These are phyloP conservation scores for Colletotrichum sansevieriae DNA, from an alignment of 2,329 filamentous ascomycete genomes.

Conservation along the genomic window DNA sequence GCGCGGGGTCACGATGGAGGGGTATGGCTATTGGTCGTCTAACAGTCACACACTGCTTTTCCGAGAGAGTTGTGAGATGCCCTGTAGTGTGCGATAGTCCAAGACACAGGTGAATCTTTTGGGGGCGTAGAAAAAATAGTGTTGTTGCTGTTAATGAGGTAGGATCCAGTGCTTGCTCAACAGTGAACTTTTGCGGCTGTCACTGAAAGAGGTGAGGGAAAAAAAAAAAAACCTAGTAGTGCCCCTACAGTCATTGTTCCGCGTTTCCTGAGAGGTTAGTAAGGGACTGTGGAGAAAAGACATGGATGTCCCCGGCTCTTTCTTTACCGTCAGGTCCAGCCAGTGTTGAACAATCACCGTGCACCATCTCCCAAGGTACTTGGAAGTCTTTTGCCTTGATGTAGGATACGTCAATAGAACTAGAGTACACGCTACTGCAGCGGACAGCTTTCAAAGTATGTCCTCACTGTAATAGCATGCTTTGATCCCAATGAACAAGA, in stretches of 20 bases:
- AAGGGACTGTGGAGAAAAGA: slow-evolving; percentile 21
- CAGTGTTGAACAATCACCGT: background rate
- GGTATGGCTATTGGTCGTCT: slow-evolving; percentile 33
- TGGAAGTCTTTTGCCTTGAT: no score
- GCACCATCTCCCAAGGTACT: background rate
- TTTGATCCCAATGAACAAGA: no score
- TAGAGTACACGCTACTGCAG: no score
- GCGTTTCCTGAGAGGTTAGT: slow-evolving; percentile 33
- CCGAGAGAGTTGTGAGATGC: slow-evolving; percentile 2
- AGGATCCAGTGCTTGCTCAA: background rate
- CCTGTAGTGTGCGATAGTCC: background rate
- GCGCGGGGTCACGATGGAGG: slow-evolving; percentile 42
- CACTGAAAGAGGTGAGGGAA: slow-evolving; percentile 18
- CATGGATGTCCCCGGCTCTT: slow-evolving; percentile 28
- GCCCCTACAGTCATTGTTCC: slow-evolving; percentile 25
- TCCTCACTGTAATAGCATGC: no score
- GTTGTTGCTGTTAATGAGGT: background rate
- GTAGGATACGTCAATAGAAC: no score
- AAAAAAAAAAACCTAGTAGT: slow-evolving; percentile 28
- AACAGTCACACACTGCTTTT: slow-evolving; percentile 1
- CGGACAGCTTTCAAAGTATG: no score
- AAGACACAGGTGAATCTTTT: slow-evolving; percentile 7
- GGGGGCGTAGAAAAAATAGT: slow-evolving; percentile 2
- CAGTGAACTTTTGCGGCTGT: background rate
- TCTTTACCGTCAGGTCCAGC: slow-evolving; percentile 5